A percentile compares a stretch with the other conserved stretches of the same genome.
Evolutionary conservation across 2,329 filamentous ascomycete genomes (phyloP).

Genomic region (Macroventuria anomochaeta): DNA sequence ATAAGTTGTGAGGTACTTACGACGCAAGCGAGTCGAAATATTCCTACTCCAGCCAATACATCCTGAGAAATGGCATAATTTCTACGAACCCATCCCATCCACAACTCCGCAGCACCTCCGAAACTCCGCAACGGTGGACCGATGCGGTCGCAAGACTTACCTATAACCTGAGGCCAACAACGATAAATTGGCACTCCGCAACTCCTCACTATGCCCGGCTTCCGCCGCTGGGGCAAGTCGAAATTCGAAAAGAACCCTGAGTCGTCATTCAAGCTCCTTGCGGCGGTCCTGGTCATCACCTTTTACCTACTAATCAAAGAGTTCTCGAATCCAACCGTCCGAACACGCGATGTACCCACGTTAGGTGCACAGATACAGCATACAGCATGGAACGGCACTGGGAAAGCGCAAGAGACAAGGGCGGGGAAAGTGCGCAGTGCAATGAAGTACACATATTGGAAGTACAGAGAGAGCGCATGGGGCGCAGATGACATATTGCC

Average conservation of each 20-base stretch:
- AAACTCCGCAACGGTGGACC: slow-evolving; percentile 28
- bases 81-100: background rate
- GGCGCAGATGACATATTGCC: slow-evolving; percentile 50
- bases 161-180: slow-evolving; percentile 25
- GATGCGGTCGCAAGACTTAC: slow-evolving; percentile 31
- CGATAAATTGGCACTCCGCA: slow-evolving; percentile 14
- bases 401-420: slow-evolving; percentile 43
- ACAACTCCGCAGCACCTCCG: slow-evolving; percentile 21
- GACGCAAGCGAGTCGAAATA: background rate
- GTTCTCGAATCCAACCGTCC: slow-evolving; percentile 42
- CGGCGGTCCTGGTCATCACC: slow-evolving; percentile 48
- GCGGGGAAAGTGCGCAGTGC: slow-evolving; percentile 45
- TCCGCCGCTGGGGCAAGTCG: slow-evolving; percentile 47
- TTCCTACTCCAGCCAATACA: background rate
- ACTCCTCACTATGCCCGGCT: slow-evolving; percentile 40
- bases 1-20: background rate
- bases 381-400: slow-evolving; percentile 44
- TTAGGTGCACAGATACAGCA: slow-evolving; percentile 44
- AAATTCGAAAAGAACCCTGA: slow-evolving; percentile 50
- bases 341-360: slow-evolving; percentile 17
- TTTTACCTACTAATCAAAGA: slow-evolving; percentile 51
- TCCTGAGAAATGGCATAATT: slow-evolving; percentile 1
- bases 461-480: slow-evolving; percentile 50
- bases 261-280: slow-evolving; percentile 52
- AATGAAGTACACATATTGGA: slow-evolving; percentile 51